These are phyloP conservation scores for Cryphonectria carpinicola DNA, from an alignment of 2,329 filamentous ascomycete genomes.

Conservation along the genomic window DNA sequence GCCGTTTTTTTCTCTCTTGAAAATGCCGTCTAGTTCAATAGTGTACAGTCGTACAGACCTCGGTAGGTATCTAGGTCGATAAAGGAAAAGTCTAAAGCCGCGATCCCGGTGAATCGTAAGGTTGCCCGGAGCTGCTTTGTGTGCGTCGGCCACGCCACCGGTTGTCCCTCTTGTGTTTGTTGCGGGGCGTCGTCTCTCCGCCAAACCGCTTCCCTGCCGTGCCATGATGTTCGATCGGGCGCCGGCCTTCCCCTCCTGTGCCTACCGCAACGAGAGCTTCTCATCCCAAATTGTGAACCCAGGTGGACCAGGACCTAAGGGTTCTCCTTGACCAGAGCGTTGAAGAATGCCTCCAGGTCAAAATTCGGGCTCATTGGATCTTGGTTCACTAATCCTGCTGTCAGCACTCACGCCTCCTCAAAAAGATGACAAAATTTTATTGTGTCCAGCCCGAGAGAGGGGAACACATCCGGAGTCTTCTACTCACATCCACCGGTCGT, in stretches of 20 bases:
- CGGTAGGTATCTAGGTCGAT: conserved; percentile 41
- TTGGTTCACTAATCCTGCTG: conserved; percentile 41
- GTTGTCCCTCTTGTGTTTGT: conserved; percentile 20
- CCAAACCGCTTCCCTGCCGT: conserved; percentile 18
- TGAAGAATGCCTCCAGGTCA: conserved; percentile 86
- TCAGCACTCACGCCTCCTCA: conserved; percentile 28
- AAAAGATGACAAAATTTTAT: conserved; percentile 29
- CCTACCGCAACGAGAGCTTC: conserved; percentile 21
- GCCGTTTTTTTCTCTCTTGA: neutral
- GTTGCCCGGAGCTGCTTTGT: conserved; percentile 25
- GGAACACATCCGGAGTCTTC: neutral
- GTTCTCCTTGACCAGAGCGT: conserved; percentile 61
- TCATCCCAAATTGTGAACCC: conserved; percentile 31
- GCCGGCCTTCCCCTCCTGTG: conserved; percentile 26
- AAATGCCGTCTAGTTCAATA: conserved; percentile 52
- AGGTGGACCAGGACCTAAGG: conserved; percentile 43
- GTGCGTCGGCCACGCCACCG: conserved; percentile 22
- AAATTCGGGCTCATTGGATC: conserved; percentile 86
- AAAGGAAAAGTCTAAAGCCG: conserved; percentile 53
- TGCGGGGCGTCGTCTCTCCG: conserved; percentile 21
- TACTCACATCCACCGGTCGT: conserved; percentile 41
- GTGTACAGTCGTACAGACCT: conserved; percentile 58
- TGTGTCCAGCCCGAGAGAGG: conserved; percentile 21
- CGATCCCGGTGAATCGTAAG: conserved; percentile 41
- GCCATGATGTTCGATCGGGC: conserved; percentile 27